phyloP scores from a whole-genome alignment of 345 rosid species.

The Gossypium sturtianum region DNA sequence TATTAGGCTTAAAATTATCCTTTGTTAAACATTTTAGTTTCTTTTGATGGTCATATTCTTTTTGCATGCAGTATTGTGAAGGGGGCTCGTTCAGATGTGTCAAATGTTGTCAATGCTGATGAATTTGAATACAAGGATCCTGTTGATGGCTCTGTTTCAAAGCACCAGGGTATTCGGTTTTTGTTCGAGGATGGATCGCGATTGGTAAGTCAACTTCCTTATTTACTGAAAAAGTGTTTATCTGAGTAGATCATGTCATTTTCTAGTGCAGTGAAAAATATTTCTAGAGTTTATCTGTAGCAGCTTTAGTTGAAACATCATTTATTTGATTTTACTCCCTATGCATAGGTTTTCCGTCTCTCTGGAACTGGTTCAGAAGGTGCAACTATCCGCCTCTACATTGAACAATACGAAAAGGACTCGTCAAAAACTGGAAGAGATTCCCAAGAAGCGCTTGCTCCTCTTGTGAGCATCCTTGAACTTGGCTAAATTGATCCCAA shows the following conservation, averaged over 20 bases:
- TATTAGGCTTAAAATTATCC: neutral
- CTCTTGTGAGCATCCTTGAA: constrained; percentile 52
- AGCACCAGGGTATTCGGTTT: constrained; percentile 92
- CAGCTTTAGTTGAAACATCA: neutral
- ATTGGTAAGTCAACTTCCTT: constrained; percentile 49
- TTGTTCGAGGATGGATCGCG: constrained; percentile 92
- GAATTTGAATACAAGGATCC: constrained; percentile 98
- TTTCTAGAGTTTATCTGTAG: neutral
- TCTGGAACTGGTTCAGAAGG: constrained; percentile 99
- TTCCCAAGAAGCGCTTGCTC: constrained; percentile 83
- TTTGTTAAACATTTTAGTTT: neutral
- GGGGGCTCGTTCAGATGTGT: constrained; percentile 59
- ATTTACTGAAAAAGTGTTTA: neutral
- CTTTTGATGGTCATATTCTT: neutral
- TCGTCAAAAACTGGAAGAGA: constrained; percentile 82
- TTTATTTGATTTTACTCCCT: neutral
- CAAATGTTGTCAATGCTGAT: constrained; percentile 70
- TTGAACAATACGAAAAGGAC: constrained; percentile 96
- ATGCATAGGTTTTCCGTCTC: constrained; percentile 80
- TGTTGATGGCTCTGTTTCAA: constrained; percentile 91
- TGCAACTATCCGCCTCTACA: constrained; percentile 93
- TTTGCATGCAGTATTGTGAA: constrained; percentile 52
- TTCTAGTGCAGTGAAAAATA: neutral
- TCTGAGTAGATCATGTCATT: neutral
- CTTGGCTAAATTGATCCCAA: neutral